phyloP scores from a whole-genome alignment of 371 early-diverging fungal genomes.

The Gilbertella persicaria region DNA sequence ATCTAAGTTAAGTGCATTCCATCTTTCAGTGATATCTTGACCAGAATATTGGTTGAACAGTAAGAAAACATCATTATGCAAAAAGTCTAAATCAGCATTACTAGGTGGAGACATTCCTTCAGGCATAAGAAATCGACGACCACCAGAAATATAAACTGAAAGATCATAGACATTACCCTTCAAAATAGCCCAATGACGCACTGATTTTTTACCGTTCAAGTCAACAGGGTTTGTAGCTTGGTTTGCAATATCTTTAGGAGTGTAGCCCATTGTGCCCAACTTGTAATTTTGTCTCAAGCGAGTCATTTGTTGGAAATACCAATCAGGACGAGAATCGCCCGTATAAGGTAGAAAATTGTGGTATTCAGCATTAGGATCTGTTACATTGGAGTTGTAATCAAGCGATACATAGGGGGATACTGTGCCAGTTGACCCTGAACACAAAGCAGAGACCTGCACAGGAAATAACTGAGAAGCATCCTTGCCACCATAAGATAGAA shows the following conservation, averaged over 20 bases:
- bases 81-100: slow-evolving; percentile 35
- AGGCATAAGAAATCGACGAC: slow-evolving; percentile 25
- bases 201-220: slow-evolving; percentile 16
- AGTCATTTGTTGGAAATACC: slow-evolving; percentile 55
- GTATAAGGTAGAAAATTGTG: slow-evolving; percentile 44
- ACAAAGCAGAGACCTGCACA: slow-evolving; percentile 66
- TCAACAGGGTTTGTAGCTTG: slow-evolving; percentile 39
- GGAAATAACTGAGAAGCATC: slow-evolving; percentile 74
- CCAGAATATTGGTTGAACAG: slow-evolving; percentile 63
- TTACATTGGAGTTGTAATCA: slow-evolving; percentile 41
- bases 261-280: slow-evolving; percentile 43
- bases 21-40: slow-evolving; percentile 60
- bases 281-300: slow-evolving; percentile 56
- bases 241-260: slow-evolving; percentile 26
- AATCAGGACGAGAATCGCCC: slow-evolving; percentile 48
- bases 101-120: slow-evolving; percentile 18
- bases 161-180: slow-evolving; percentile 63
- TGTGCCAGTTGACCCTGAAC: slow-evolving; percentile 41
- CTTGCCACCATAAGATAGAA: slow-evolving; percentile 65
- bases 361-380: slow-evolving; percentile 38
- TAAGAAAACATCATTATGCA: slow-evolving; percentile 53
- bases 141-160: slow-evolving; percentile 51
- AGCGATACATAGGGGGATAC: slow-evolving; percentile 36
- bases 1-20: slow-evolving; percentile 44
- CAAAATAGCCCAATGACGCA: slow-evolving; percentile 52